A percentile compares a stretch with the other conserved stretches of the same genome.
Conservation (phyloP, 1,284 basidiomycete genomes). For the Cutaneotrichosporon sp. region DNA sequence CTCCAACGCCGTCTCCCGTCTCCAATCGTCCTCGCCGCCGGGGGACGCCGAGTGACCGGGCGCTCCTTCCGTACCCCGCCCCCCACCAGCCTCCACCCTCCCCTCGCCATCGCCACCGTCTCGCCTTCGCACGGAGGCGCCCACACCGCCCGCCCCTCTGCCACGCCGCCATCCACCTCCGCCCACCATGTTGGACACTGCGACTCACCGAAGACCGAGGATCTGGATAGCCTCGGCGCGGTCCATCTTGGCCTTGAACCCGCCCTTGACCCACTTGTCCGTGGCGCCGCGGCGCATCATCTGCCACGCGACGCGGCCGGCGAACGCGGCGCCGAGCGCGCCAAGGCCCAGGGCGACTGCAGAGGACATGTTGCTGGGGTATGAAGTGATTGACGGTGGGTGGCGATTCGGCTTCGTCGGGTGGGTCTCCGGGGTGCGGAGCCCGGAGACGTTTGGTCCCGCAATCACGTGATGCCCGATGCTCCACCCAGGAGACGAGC, state of each 20-base stretch:
- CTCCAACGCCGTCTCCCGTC: no score
- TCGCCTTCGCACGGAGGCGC: no score
- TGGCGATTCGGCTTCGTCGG: conserved; percentile 3
- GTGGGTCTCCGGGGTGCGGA: not conserved
- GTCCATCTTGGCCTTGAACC: conserved; percentile 96
- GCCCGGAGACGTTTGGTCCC: not conserved
- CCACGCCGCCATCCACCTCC: no score
- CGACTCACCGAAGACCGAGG: conserved; percentile 82
- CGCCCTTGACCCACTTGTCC: conserved; percentile 88
- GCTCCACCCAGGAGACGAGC: no score
- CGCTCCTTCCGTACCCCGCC: no score
- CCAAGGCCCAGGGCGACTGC: conserved; percentile 74
- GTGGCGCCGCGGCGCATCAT: conserved; percentile 61
- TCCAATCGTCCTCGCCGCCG: no score
- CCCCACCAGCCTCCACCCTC: no score
- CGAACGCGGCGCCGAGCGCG: conserved; percentile 75
- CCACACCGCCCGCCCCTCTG: no score
- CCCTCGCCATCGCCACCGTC: no score
- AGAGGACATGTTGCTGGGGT: conserved; percentile 56
- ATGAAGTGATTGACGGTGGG: not conserved
- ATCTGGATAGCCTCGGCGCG: conserved; percentile 87
- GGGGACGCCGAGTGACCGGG: no score
- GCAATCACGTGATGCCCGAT: not conserved
- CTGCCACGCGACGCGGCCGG: conserved; percentile 64
- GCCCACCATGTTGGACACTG: no score